Percentiles rank a stretch among this genome's conserved stretches.
phyloP scores from a whole-genome alignment of 805 yeast genomes.

The Nakazawaea ernobii region DNA sequence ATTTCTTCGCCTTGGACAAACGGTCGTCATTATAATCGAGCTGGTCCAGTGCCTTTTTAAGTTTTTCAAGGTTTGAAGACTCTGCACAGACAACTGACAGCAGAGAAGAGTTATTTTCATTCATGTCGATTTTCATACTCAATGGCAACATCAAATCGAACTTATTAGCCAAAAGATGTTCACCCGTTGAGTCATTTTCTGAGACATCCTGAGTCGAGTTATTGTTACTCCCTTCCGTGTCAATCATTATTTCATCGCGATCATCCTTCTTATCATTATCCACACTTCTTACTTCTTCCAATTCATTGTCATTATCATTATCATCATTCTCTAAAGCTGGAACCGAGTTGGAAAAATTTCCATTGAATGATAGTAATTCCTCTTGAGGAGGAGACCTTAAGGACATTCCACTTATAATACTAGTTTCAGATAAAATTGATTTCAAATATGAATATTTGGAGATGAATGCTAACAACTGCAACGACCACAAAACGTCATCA shows the following conservation, averaged over 20 bases:
- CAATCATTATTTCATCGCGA: constrained; percentile 24
- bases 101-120: background rate
- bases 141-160: constrained; percentile 9
- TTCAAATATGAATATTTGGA: constrained; percentile 85
- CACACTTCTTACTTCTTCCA: constrained; percentile 18
- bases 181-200: background rate
- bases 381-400: constrained; percentile 32
- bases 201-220: constrained; percentile 19
- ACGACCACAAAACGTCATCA: constrained; percentile 91
- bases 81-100: constrained; percentile 4
- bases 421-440: constrained; percentile 66
- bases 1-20: constrained; percentile 9
- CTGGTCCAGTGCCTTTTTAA: background rate
- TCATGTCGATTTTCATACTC: background rate
- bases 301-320: constrained; percentile 35
- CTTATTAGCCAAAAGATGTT: background rate
- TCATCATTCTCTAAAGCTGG: constrained; percentile 28
- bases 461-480: constrained; percentile 86
- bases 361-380: constrained; percentile 25
- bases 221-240: constrained; percentile 13
- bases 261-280: constrained; percentile 20
- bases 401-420: constrained; percentile 68
- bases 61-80: constrained; percentile 3
- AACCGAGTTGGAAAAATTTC: constrained; percentile 13
- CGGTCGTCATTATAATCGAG: background rate